phyloP scores from a whole-genome alignment of 2,329 filamentous ascomycete genomes.

The Claviceps pazoutovae region DNA sequence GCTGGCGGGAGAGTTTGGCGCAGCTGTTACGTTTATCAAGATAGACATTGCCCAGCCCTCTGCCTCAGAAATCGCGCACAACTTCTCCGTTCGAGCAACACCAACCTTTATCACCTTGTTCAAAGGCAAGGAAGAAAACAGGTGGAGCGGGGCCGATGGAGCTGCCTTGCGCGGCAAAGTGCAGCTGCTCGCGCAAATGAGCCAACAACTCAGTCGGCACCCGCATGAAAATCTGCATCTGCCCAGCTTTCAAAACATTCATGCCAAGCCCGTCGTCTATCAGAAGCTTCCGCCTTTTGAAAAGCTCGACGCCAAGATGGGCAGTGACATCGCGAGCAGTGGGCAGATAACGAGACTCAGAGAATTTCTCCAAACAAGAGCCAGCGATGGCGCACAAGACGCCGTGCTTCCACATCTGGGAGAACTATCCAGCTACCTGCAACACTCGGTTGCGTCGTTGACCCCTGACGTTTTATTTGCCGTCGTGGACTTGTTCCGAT shows the following conservation, averaged over 20 bases:
- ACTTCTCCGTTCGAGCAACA: slow-evolving; percentile 59
- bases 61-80: slow-evolving; percentile 47
- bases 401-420: slow-evolving; percentile 58
- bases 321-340: slow-evolving; percentile 37
- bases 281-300: slow-evolving; percentile 67
- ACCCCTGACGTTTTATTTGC: slow-evolving; percentile 59
- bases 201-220: slow-evolving; percentile 50
- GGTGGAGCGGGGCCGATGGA: slow-evolving; percentile 68
- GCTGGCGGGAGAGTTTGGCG: slow-evolving; percentile 57
- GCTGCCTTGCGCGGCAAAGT: slow-evolving; percentile 56
- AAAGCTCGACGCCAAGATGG: slow-evolving; percentile 72
- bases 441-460: slow-evolving; percentile 37
- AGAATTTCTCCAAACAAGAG: slow-evolving; percentile 54
- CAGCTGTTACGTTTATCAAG: slow-evolving; percentile 62
- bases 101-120: slow-evolving; percentile 84
- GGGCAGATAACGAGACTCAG: slow-evolving; percentile 50
- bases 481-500: slow-evolving; percentile 71
- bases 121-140: slow-evolving; percentile 58
- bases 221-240: slow-evolving; percentile 59
- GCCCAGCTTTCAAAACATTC: slow-evolving; percentile 51
- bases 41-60: slow-evolving; percentile 59
- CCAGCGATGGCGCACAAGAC: slow-evolving; percentile 44
- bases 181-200: slow-evolving; percentile 59
- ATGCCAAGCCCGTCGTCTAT: slow-evolving; percentile 56
- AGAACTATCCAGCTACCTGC: slow-evolving; percentile 48